These are phyloP conservation scores for Populus tomentosa DNA, from an alignment of 441 rosid species.

Conservation along the genomic window DNA sequence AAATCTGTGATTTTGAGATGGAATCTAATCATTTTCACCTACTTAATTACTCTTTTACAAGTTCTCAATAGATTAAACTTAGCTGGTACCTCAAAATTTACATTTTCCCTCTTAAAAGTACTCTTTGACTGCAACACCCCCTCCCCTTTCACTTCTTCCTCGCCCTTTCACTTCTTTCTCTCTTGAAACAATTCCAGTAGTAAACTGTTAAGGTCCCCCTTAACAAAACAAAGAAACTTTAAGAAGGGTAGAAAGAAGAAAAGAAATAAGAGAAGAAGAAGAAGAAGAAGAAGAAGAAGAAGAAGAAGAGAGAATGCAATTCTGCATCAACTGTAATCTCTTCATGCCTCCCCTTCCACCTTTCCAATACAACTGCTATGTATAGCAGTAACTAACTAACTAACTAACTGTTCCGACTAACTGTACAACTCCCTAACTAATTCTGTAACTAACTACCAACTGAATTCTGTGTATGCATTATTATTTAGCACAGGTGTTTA, in stretches of 20 bases:
- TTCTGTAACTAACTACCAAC: background rate
- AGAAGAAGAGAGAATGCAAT: background rate
- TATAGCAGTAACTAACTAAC: background rate
- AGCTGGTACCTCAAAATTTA: no score
- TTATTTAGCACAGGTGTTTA: background rate
- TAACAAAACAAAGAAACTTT: background rate
- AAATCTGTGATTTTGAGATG: no score
- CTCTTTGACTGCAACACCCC: no score
- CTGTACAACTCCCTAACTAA: background rate
- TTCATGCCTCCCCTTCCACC: no score
- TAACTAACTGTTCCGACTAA: background rate
- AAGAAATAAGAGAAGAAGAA: no score
- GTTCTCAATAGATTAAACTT: no score
- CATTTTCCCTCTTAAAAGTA: no score
- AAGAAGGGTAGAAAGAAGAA: background rate
- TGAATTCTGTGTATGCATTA: background rate
- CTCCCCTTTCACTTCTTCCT: background rate
- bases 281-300: no score
- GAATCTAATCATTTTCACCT: no score
- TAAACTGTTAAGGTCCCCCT: background rate
- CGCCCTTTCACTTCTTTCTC: background rate
- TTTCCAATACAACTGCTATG: background rate
- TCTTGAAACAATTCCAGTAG: background rate
- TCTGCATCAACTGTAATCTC: background rate
- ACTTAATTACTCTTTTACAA: no score